A percentile compares a stretch with the other conserved stretches of the same genome.
Conservation (phyloP, 2,329 filamentous ascomycete genomes). For the Mollisiaceae sp. region DNA sequence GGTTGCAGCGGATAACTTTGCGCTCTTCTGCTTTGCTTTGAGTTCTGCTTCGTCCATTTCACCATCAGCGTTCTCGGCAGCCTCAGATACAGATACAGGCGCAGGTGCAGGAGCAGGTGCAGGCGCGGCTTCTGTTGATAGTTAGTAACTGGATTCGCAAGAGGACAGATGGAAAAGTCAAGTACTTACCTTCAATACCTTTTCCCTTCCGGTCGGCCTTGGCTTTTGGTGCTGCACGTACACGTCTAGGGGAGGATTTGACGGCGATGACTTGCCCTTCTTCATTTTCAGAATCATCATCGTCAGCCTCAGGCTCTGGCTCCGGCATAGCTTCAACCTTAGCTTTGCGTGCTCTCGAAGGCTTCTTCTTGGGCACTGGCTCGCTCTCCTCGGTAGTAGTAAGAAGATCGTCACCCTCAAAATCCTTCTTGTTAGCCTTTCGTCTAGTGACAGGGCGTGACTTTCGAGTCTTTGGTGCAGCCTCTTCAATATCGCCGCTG, state of each 20-base stretch:
- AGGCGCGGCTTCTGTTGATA: not conserved
- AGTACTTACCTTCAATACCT: not conserved
- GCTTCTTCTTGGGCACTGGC: not conserved
- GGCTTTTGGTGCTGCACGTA: not conserved
- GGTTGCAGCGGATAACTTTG: constrained; percentile 23
- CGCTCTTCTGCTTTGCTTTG: constrained; percentile 26
- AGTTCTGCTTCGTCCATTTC: not conserved
- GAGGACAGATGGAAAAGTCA: not conserved
- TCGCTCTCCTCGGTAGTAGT: not conserved
- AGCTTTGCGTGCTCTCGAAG: not conserved
- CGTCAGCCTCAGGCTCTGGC: not conserved
- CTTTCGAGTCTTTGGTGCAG: constrained; percentile 1
- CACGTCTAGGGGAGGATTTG: not conserved
- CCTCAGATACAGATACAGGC: not conserved
- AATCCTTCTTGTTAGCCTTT: not conserved
- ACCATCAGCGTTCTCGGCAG: constrained; percentile 8
- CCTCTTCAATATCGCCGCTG: constrained; percentile 31
- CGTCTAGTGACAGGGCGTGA: not conserved
- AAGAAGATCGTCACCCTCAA: not conserved
- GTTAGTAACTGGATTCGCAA: not conserved
- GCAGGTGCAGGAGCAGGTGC: not conserved
- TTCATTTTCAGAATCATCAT: not conserved
- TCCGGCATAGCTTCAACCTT: not conserved
- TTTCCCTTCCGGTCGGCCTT: constrained; percentile 3
- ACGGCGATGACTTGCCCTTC: not conserved